Percentiles rank a stretch among this genome's conserved stretches.
Conservation (phyloP, 2,329 filamentous ascomycete genomes). For the Teratosphaeria zuluensis region DNA sequence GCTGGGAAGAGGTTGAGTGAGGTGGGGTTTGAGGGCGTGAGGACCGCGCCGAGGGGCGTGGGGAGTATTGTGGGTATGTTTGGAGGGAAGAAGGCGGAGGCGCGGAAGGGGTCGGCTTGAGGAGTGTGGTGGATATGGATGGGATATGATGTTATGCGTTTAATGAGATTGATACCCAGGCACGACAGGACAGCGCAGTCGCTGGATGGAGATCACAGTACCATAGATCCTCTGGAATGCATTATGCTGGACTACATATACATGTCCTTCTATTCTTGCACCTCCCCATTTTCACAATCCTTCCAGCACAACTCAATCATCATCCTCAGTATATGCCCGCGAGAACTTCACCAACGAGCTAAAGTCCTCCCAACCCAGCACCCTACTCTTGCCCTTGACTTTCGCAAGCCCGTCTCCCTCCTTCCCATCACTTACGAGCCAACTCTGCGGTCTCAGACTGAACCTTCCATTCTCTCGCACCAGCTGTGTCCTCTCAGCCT, state of each 20-base stretch:
- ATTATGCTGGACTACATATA: too few relatives aligned
- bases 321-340: conserved; percentile 21
- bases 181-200: not conserved
- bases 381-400: conserved; percentile 15
- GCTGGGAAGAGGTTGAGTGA: conserved; percentile 66
- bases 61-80: not conserved
- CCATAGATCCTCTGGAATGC: too few relatives aligned
- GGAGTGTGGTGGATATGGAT: too few relatives aligned
- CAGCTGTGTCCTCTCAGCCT: conserved; percentile 22
- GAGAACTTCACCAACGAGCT: conserved; percentile 26
- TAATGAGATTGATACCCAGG: not conserved
- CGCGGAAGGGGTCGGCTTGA: not conserved
- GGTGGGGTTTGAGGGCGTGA: conserved; percentile 56
- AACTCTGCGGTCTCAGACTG: conserved; percentile 24
- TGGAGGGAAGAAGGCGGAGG: too few relatives aligned
- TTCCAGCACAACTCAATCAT: conserved; percentile 11
- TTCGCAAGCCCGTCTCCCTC: conserved; percentile 1
- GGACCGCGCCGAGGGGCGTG: not conserved
- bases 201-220: not conserved
- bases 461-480: conserved; percentile 19
- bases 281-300: too few relatives aligned
- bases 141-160: not conserved
- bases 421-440: conserved; percentile 14
- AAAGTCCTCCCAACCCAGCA: conserved; percentile 25
- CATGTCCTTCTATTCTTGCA: too few relatives aligned